A percentile compares a stretch with the other conserved stretches of the same genome.
These are phyloP conservation scores for Halophytophthora polymorphica DNA, from an alignment of 352 stramenopile genomes.

Conservation along the genomic window DNA sequence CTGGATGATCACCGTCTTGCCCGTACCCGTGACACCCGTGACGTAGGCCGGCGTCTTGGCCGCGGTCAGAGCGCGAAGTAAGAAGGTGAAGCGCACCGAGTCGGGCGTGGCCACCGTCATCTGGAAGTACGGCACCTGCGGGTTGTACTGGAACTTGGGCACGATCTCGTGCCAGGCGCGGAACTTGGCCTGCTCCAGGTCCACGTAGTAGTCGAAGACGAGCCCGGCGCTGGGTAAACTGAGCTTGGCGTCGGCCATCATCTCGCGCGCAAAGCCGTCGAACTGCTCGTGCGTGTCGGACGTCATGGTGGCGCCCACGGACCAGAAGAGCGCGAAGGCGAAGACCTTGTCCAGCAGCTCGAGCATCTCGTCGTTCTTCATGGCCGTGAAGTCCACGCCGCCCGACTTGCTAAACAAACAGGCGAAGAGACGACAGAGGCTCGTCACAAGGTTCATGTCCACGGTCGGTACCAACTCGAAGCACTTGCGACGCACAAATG, in stretches of 20 bases:
- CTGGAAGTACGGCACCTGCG: conserved; percentile 63
- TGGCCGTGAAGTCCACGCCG: conserved; percentile 15
- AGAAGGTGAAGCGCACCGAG: conserved; percentile 65
- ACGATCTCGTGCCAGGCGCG: conserved; percentile 60
- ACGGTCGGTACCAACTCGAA: conserved; percentile 86
- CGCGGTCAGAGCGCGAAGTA: conserved; percentile 49
- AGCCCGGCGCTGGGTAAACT: conserved; percentile 55
- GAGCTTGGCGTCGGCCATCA: conserved; percentile 48
- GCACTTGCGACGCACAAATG: conserved; percentile 75
- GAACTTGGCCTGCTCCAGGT: conserved; percentile 49
- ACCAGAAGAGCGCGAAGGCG: conserved; percentile 91
- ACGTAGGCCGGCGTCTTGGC: conserved; percentile 84
- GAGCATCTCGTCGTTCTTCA: conserved; percentile 42
- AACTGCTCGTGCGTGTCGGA: conserved; percentile 69
- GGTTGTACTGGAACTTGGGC: conserved; percentile 65
- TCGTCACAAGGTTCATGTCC: conserved; percentile 87
- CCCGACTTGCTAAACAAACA: conserved; percentile 63
- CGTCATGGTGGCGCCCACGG: conserved; percentile 83
- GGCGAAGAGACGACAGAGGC: conserved; percentile 85
- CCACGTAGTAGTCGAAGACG: conserved; percentile 88
- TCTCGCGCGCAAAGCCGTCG: conserved; percentile 71
- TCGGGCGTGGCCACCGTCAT: conserved; percentile 80
- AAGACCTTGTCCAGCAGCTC: conserved; percentile 80
- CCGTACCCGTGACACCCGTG: conserved; percentile 86
- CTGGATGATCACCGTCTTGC: conserved; percentile 88